These are phyloP conservation scores for Cercospora sp. DNA, from an alignment of 2,329 filamentous ascomycete genomes.

Conservation along the genomic window DNA sequence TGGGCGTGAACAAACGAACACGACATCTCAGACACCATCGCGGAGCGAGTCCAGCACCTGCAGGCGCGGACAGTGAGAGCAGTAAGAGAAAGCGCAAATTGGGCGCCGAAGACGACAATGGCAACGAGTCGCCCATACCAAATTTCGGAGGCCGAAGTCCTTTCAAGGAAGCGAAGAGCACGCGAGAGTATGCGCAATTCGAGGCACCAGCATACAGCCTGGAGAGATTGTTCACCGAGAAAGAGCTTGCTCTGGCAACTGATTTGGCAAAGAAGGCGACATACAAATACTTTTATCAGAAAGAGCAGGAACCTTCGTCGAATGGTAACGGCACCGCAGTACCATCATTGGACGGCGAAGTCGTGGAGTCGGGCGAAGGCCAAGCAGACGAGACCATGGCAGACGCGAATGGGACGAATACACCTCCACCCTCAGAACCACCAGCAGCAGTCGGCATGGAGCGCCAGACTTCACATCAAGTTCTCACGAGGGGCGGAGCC, in stretches of 20 bases:
- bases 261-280: constrained; percentile 62
- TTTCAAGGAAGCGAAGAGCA: constrained; percentile 55
- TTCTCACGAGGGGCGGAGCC: constrained; percentile 52
- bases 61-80: constrained; percentile 42
- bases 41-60: constrained; percentile 32
- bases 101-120: constrained; percentile 56
- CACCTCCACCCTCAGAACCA: constrained; percentile 33
- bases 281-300: constrained; percentile 57
- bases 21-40: constrained; percentile 60
- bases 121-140: constrained; percentile 58
- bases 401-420: constrained; percentile 30
- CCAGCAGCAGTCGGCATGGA: constrained; percentile 55
- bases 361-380: constrained; percentile 33
- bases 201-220: constrained; percentile 61
- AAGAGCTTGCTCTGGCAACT: constrained; percentile 63
- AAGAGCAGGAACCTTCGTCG: constrained; percentile 29
- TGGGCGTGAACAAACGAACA: constrained; percentile 57
- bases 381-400: constrained; percentile 30
- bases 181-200: constrained; percentile 56
- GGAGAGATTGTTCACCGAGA: constrained; percentile 66
- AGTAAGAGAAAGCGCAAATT: constrained; percentile 61
- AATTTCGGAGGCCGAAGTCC: constrained; percentile 51
- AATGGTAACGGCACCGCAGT: constrained; percentile 33
- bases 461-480: constrained; percentile 59
- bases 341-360: constrained; percentile 35